Conservation (phyloP, 2,329 filamentous ascomycete genomes). For the Metarhizium humberi region DNA sequence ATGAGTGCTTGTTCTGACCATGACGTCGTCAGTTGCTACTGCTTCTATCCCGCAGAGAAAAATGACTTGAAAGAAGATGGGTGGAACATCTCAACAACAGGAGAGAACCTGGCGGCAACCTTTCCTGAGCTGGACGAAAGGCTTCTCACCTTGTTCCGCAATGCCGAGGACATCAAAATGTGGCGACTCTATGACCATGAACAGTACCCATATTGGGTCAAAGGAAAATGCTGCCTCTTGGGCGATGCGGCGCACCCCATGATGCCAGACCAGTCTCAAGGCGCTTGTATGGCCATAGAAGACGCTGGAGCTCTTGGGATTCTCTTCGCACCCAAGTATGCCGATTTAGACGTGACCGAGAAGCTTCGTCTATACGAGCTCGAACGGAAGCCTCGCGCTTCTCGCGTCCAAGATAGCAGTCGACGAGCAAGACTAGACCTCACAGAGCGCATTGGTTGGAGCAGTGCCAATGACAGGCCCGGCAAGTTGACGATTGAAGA, state of each 20-base stretch:
- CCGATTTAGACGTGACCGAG: slow-evolving; percentile 29
- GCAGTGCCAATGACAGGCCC: slow-evolving; percentile 35
- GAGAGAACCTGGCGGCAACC: slow-evolving; percentile 45
- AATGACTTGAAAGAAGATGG: slow-evolving; percentile 47
- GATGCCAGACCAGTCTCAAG: slow-evolving; percentile 59
- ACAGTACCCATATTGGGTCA: slow-evolving; percentile 43
- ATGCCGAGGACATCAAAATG: slow-evolving; percentile 50
- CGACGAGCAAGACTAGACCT: slow-evolving; percentile 44
- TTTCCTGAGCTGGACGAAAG: slow-evolving; percentile 48
- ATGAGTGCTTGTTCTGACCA: slow-evolving; percentile 55
- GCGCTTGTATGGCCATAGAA: slow-evolving; percentile 57
- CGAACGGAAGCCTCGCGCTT: slow-evolving; percentile 39
- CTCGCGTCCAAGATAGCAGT: slow-evolving; percentile 40
- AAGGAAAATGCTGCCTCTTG: slow-evolving; percentile 39
- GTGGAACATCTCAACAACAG: slow-evolving; percentile 41
- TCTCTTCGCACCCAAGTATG: slow-evolving; percentile 35
- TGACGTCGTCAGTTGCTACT: slow-evolving; percentile 53
- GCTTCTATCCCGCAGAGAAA: slow-evolving; percentile 51
- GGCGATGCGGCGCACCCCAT: slow-evolving; percentile 59
- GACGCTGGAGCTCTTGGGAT: slow-evolving; percentile 52
- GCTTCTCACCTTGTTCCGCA: slow-evolving; percentile 42
- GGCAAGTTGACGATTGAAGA: slow-evolving; percentile 54
- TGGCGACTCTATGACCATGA: slow-evolving; percentile 41
- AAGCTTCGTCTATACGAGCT: slow-evolving; percentile 36
- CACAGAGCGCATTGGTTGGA: slow-evolving; percentile 24